Percentiles rank a stretch among this genome's conserved stretches.
Evolutionary conservation across 225 moss, liverwort and hornwort species (phyloP).

Genomic region (Pseudisothecium myosuroides): DNA sequence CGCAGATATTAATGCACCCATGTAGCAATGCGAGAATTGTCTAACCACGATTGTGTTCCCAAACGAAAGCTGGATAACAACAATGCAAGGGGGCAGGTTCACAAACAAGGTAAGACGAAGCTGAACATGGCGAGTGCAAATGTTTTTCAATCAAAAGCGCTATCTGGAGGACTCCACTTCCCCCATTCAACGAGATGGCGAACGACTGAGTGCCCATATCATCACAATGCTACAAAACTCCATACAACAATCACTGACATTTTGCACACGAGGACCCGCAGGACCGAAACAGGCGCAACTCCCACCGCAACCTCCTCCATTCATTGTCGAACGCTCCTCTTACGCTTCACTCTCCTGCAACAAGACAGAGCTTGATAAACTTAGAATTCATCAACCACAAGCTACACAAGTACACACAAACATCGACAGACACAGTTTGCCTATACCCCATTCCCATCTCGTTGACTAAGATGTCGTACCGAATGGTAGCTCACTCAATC

Average conservation of each 20-base stretch:
- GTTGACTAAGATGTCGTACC: background rate
- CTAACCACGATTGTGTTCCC: background rate
- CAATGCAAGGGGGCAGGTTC: background rate
- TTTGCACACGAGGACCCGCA: background rate
- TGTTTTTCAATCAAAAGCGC: background rate
- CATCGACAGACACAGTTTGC: background rate
- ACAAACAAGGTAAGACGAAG: background rate
- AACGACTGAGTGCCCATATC: background rate
- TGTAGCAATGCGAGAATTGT: background rate
- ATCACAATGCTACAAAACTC: background rate
- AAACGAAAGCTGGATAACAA: background rate
- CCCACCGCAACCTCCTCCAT: conserved; percentile 8
- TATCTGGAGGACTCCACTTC: background rate
- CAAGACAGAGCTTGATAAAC: background rate
- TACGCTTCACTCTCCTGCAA: background rate
- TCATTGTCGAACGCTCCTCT: background rate
- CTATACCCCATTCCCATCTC: background rate
- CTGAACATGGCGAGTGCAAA: background rate
- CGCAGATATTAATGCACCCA: background rate
- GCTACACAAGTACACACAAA: background rate
- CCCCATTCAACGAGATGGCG: background rate
- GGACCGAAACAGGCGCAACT: conserved; percentile 16
- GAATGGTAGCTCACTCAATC: background rate
- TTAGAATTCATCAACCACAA: background rate
- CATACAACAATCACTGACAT: background rate